Conservation (phyloP, 2,329 filamentous ascomycete species). For the Fusarium torreyae region DNA sequence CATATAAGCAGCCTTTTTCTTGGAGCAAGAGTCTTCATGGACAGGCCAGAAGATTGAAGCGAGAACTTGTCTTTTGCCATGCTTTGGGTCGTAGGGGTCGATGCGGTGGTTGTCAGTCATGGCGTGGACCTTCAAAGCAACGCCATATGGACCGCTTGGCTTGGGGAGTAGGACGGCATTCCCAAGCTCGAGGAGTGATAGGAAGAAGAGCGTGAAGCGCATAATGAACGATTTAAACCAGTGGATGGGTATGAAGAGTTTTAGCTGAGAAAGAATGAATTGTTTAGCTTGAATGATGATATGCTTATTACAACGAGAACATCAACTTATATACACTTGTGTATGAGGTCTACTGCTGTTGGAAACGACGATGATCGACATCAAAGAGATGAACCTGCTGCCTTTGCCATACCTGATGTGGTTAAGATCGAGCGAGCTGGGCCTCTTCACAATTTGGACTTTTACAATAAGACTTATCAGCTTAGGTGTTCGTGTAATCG, state of each 20-base stretch:
- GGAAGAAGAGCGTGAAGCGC: conserved; percentile 33
- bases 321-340: conserved; percentile 5
- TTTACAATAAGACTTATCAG: not conserved
- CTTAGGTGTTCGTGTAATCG: not conserved
- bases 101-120: conserved; percentile 53
- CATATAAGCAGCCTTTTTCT: conserved; percentile 52
- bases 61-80: conserved; percentile 49
- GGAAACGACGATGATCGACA: not conserved
- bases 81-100: conserved; percentile 50
- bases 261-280: not conserved
- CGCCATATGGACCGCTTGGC: conserved; percentile 51
- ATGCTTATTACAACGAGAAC: not conserved
- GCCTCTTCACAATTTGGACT: not conserved
- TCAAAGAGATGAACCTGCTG: not conserved
- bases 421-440: conserved; percentile 35
- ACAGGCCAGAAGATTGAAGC: conserved; percentile 54
- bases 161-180: conserved; percentile 49
- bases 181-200: conserved; percentile 31
- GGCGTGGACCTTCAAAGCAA: conserved; percentile 45
- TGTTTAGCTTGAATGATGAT: not conserved
- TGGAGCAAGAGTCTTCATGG: conserved; percentile 42
- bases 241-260: not conserved
- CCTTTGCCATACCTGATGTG: not conserved
- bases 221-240: conserved; percentile 20
- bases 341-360: not conserved